Evolutionary conservation across 108 stramenopile genomes (phyloP).

Genomic region (Schizochytrium sp.): DNA sequence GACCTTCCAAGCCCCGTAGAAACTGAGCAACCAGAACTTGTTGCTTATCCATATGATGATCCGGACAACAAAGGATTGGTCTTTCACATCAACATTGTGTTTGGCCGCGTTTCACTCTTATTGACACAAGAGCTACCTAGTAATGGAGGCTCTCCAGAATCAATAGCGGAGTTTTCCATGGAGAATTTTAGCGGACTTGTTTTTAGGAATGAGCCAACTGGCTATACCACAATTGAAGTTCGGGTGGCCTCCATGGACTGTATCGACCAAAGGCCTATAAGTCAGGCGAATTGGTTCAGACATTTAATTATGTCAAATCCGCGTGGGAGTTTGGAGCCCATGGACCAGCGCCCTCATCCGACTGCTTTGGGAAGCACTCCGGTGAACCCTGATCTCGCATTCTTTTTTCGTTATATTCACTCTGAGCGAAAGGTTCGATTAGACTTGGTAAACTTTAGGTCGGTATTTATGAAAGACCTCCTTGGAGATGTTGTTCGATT

Average conservation of each 20-base stretch:
- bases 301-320: conserved; percentile 9
- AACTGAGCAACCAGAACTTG: neutral
- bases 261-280: neutral
- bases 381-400: conserved; percentile 23
- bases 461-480: conserved; percentile 25
- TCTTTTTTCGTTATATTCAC: conserved; percentile 51
- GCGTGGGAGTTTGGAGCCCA: neutral
- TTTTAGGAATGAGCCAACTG: neutral
- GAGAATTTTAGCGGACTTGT: neutral
- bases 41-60: neutral
- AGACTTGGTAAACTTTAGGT: neutral
- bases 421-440: neutral
- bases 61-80: neutral
- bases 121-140: neutral
- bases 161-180: conserved; percentile 11
- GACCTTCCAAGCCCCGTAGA: too few species aligned
- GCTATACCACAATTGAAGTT: neutral
- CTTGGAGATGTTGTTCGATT: neutral
- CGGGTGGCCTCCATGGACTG: neutral
- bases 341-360: neutral
- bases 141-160: neutral
- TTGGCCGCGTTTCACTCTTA: conserved; percentile 19
- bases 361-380: neutral
- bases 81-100: neutral
- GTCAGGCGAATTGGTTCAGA: neutral